Evolutionary conservation across 2,329 filamentous ascomycete genomes (phyloP), one percentile per base, ranked within the genome.

Genomic region (Pseudonectria foliicola): DNA sequence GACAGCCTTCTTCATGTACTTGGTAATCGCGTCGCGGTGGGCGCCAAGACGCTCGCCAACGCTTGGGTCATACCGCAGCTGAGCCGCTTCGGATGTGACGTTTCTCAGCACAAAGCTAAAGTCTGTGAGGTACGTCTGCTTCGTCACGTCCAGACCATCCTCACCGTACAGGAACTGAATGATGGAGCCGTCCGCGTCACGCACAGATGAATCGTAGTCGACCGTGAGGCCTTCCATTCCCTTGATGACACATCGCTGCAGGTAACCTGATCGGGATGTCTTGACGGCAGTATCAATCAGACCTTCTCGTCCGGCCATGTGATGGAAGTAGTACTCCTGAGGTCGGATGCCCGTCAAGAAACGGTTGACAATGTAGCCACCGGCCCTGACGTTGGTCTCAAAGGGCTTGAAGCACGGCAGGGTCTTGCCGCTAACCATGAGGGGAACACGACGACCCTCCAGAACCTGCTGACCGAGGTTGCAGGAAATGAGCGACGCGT

Each of bases 241-340:
- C 67, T 98, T 98, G 67, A 98, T 93, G 43, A 98, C 73, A 72
- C 92, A 98, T 56, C 93, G 76, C 59, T 98, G 92, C 33, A 98
- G 70, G 57, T 98, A 98, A 41, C 92, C 93, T 18, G 92, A 96
- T 55, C 92, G 82, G 8, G 90, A 94, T 2, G 92, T 98, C 67
- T 98, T 98, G 60, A 98, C 92, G 45, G 92, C 92, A 13, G 92
- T 98, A 73, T 98, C 92, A 56, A 98, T 98, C 46, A 98, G 70
- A 70, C 92, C 92, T 72, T 98, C 93, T 66, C 92, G 80, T 51
- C 93, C 93, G 55, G 90, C 92, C 93, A 98, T 98, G 62, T 93
- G 88, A 75, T 98, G 92, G 70, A 98, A 98, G 61, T 90, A 98
- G 61, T 95, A 98, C 59, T 98, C 93, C 55, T 98, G 92, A 4